Evolutionary conservation across 73 alveolate species (phyloP).

Genomic region (Tetrahymena thermophila): DNA sequence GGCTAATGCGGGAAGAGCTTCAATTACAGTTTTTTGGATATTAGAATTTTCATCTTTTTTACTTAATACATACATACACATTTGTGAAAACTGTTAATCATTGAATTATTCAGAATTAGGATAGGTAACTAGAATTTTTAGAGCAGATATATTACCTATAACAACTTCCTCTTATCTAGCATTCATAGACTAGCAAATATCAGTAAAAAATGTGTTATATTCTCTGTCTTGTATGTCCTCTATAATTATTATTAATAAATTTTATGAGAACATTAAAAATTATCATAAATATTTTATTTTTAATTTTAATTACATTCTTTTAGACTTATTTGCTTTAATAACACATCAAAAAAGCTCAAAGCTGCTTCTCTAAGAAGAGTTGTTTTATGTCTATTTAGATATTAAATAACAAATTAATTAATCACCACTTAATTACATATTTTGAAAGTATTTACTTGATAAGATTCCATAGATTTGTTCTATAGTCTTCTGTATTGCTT

Average conservation of each 20-base stretch:
- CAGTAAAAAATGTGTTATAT: background rate
- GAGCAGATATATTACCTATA: slow-evolving; percentile 28
- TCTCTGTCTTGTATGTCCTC: background rate
- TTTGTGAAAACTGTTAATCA: background rate
- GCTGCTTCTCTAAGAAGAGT: slow-evolving; percentile 39
- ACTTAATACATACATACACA: slow-evolving; percentile 12
- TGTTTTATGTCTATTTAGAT: background rate
- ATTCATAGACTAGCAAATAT: background rate
- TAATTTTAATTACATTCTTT: slow-evolving; percentile 7
- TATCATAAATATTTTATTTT: background rate
- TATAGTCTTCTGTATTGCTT: background rate
- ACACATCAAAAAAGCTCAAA: slow-evolving; percentile 17
- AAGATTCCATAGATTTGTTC: background rate
- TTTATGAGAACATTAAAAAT: background rate
- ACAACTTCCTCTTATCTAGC: slow-evolving; percentile 7
- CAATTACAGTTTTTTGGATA: slow-evolving; percentile 19
- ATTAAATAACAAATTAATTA: background rate
- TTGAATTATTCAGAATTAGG: slow-evolving; percentile 13
- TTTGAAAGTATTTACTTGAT: background rate
- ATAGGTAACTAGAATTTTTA: slow-evolving; percentile 18
- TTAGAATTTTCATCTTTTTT: slow-evolving; percentile 31
- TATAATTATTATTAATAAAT: background rate
- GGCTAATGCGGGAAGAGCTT: slow-evolving; percentile 28
- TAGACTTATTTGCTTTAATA: slow-evolving; percentile 9
- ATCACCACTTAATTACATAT: background rate